Base-by-base conservation (phyloP, 495 filamentous ascomycete genomes). In the Massariosphaeria phaeospora region DNA sequence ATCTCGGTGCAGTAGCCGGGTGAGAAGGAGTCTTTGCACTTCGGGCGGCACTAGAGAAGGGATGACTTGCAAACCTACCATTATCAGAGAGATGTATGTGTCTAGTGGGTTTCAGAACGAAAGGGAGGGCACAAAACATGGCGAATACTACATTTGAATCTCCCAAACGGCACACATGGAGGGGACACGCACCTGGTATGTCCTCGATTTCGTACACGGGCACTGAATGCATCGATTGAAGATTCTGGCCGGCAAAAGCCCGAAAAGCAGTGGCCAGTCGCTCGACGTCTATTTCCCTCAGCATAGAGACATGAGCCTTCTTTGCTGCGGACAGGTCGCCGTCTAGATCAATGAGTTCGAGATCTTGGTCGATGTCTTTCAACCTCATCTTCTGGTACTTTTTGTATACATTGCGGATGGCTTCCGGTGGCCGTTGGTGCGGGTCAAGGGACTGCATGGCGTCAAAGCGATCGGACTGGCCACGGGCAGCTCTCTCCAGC, bases 1-100 rank as follows among this genome's bases (percentile, higher is more conserved):
- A 68, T 95, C 86, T 31, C 85, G 80, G 67, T 94, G 88, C 26
- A 95, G 72, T 59, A 96, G 70, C 21, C 78, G 77, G 11, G 71
- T 77, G 4, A 96, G 72, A 5, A 96, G 73, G 15, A 72, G 66
- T 48, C 74, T 73, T 69, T 97, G 91, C 18, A 85, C 75, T 3
- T 72, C 66, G 12, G 77, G 75, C 9, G 88, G 84, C 30, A 95
- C 70, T 0, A 95, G 67, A 9, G 77, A 76, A 48, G 91, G 90
- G 20, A 88, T 72, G 53, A 96, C 78, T 29, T 82, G 74, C 10
- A 96, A 76, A 48, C 86, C 88, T 94, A 62, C 30, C 20, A 31
- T 33, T 24, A 54, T 61, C 48, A 55, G 43, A 47, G 10, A 31
- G 30, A 2, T 20, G 39, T 18, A 6, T n/a, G n/a, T n/a, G n/a